These are phyloP conservation scores for Cutaneotrichosporon dermatis DNA, from an alignment of 1,284 basidiomycete genomes.

Conservation along the genomic window DNA sequence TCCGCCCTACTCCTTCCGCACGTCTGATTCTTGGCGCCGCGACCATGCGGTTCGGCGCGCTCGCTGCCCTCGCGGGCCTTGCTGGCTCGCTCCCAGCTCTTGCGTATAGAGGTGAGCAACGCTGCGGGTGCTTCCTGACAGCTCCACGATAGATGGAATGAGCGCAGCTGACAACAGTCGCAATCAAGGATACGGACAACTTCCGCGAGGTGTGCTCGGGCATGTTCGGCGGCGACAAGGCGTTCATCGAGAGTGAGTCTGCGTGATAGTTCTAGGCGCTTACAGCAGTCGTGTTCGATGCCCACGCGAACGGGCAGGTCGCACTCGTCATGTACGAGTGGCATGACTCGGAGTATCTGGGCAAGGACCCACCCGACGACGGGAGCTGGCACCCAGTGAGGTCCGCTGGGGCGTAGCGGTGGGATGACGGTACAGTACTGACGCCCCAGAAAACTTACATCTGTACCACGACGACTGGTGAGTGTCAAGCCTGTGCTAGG, in stretches of 20 bases:
- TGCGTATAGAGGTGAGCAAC: slow-evolving; percentile 14
- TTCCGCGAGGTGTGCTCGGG: slow-evolving; percentile 83
- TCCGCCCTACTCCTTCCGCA: background rate
- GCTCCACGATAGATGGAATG: too few species aligned
- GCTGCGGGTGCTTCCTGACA: too few species aligned
- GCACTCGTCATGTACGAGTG: slow-evolving; percentile 96
- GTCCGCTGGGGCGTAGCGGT: background rate
- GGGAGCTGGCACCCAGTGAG: slow-evolving; percentile 2
- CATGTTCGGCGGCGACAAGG: slow-evolving; percentile 77
- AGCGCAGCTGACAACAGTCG: slow-evolving; percentile 26
- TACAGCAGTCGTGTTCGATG: slow-evolving; percentile 70
- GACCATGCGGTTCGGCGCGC: slow-evolving; percentile 8
- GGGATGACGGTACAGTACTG: background rate
- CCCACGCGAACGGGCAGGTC: slow-evolving; percentile 73
- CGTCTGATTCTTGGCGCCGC: background rate
- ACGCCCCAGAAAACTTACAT: slow-evolving; percentile 76
- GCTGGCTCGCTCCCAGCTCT: background rate
- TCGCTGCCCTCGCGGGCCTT: slow-evolving; percentile 8
- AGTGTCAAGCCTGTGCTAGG: background rate
- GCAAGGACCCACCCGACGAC: slow-evolving; percentile 51
- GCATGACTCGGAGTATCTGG: slow-evolving; percentile 77
- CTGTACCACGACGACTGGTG: slow-evolving; percentile 54
- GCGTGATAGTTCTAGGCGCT: background rate
- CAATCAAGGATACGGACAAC: slow-evolving; percentile 56
- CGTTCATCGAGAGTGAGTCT: slow-evolving; percentile 73